Conservation (phyloP, 2,329 filamentous ascomycete genomes). For the Basipetospora chlamydospora region DNA sequence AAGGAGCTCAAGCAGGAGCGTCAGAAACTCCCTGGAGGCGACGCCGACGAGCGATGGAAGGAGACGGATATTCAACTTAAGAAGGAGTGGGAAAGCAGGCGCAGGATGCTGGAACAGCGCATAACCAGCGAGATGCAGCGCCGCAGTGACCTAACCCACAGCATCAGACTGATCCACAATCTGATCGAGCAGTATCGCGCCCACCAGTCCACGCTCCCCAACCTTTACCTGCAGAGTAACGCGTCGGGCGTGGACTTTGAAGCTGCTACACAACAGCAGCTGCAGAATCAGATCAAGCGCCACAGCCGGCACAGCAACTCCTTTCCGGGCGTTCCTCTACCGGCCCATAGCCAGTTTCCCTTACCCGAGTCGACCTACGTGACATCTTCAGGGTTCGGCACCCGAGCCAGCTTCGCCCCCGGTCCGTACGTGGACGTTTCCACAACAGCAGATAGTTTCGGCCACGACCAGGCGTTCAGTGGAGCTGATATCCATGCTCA, state of each 20-base stretch:
- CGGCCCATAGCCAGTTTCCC: slow-evolving; percentile 24
- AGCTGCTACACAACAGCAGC: slow-evolving; percentile 11
- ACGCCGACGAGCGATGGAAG: slow-evolving; percentile 43
- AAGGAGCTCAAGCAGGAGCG: slow-evolving; percentile 60
- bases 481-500: slow-evolving; percentile 49
- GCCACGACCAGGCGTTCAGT: slow-evolving; percentile 28
- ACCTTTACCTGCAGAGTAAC: slow-evolving; percentile 28
- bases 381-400: slow-evolving; percentile 36
- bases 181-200: slow-evolving; percentile 4
- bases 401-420: slow-evolving; percentile 33
- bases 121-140: slow-evolving; percentile 26
- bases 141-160: not conserved
- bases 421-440: slow-evolving; percentile 37
- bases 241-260: slow-evolving; percentile 34
- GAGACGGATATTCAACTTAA: slow-evolving; percentile 35
- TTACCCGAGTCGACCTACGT: slow-evolving; percentile 27
- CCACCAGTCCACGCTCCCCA: slow-evolving; percentile 10
- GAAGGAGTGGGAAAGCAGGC: slow-evolving; percentile 39
- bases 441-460: slow-evolving; percentile 7
- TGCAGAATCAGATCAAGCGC: slow-evolving; percentile 27
- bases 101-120: slow-evolving; percentile 36
- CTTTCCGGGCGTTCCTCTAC: slow-evolving; percentile 24
- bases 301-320: slow-evolving; percentile 34
- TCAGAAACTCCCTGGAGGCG: slow-evolving; percentile 46
- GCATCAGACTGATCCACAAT: not conserved